Percentiles rank a stretch among this genome's conserved stretches.
Evolutionary conservation across 2,329 filamentous ascomycete species (phyloP).

Genomic region (Fusarium sp.): DNA sequence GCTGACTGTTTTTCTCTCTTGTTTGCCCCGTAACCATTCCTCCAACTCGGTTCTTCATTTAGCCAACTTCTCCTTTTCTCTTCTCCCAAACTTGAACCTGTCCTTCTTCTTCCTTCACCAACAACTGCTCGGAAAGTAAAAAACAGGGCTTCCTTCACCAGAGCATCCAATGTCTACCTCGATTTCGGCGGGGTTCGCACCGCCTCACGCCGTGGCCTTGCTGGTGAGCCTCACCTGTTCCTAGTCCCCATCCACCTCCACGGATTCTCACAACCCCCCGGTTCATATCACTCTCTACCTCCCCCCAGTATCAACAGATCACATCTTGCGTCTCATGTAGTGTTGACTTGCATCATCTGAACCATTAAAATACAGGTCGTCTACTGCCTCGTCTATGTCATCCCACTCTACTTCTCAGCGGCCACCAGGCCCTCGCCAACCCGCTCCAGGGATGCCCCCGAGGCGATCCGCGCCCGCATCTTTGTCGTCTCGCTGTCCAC

Average conservation of each 20-base stretch:
- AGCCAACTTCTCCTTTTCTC: background rate
- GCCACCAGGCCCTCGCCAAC: conserved; percentile 82
- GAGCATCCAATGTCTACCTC: conserved; percentile 10
- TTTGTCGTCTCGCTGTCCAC: conserved; percentile 83
- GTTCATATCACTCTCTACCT: background rate
- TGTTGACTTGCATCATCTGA: conserved; percentile 10
- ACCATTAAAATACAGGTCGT: conserved; percentile 59
- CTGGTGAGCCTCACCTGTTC: conserved; percentile 32
- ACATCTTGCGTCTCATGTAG: background rate
- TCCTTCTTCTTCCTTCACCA: background rate
- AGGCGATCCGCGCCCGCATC: conserved; percentile 88
- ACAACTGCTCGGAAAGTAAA: background rate
- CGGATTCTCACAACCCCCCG: background rate
- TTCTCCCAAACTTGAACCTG: background rate
- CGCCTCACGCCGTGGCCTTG: conserved; percentile 37
- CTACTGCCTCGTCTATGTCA: conserved; percentile 90
- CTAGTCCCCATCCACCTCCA: background rate
- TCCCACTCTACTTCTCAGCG: conserved; percentile 87
- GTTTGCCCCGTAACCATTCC: conserved; percentile 20
- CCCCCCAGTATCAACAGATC: conserved; percentile 7
- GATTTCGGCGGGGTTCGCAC: conserved; percentile 29
- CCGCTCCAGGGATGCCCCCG: conserved; percentile 86
- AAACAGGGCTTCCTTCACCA: background rate
- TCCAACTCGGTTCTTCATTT: conserved; percentile 3
- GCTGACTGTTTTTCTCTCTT: conserved; percentile 7